phyloP scores from a whole-genome alignment of 768 basidiomycete species.

The Tephrocybe sp. region DNA sequence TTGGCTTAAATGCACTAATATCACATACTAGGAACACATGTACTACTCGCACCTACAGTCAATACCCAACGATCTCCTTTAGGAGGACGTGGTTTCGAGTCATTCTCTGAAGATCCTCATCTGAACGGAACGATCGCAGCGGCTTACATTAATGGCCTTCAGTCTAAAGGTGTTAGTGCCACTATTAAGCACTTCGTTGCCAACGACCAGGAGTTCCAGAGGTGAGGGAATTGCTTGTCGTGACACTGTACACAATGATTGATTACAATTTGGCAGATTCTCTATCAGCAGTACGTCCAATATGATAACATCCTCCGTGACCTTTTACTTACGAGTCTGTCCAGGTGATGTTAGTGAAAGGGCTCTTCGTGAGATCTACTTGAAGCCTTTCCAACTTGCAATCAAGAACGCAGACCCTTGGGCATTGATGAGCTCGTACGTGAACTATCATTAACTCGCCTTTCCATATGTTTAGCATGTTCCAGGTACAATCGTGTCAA shows the following conservation, averaged over 20 bases:
- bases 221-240: conserved; percentile 22
- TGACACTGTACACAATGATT: background rate
- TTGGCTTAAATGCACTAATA: conserved; percentile 2
- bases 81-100: conserved; percentile 60
- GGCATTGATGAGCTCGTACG: conserved; percentile 61
- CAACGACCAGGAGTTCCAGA: conserved; percentile 64
- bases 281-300: conserved; percentile 44
- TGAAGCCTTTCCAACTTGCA: conserved; percentile 63
- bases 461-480: background rate
- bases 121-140: conserved; percentile 57
- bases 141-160: conserved; percentile 63
- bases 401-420: conserved; percentile 54
- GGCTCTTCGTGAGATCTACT: conserved; percentile 59
- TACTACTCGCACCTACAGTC: conserved; percentile 63
- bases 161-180: conserved; percentile 55
- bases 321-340: too few species aligned
- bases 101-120: conserved; percentile 63
- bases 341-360: conserved; percentile 47
- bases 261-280: conserved; percentile 26
- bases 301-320: too few species aligned
- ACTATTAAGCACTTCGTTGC: conserved; percentile 67
- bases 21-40: conserved; percentile 34
- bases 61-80: conserved; percentile 64
- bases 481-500: conserved; percentile 61
- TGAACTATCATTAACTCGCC: background rate